These are phyloP conservation scores for Chaetoceros muelleri DNA, from an alignment of 108 stramenopile species.

Conservation along the genomic window DNA sequence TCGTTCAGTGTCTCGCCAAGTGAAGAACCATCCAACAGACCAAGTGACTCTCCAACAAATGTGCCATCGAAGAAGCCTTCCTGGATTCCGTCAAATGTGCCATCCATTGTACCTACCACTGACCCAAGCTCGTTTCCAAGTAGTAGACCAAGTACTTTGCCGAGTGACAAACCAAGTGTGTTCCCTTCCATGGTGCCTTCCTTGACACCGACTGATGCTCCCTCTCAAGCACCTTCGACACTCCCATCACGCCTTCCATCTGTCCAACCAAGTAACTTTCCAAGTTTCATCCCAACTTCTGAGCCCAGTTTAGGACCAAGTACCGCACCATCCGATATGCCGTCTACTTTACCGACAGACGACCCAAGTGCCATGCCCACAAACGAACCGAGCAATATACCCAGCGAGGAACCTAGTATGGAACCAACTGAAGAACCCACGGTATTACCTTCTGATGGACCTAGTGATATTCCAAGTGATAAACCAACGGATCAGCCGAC, in stretches of 20 bases:
- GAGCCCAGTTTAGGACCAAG: not conserved
- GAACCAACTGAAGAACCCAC: not conserved
- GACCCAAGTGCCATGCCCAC: not conserved
- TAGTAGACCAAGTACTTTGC: not conserved
- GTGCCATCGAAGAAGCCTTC: not conserved
- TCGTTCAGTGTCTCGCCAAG: no score
- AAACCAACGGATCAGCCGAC: not conserved
- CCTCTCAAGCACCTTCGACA: not conserved
- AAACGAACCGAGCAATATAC: not conserved
- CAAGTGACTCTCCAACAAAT: no score
- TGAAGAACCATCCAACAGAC: no score
- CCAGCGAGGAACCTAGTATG: not conserved
- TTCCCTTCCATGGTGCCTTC: slow-evolving; percentile 2
- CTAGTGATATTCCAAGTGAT: not conserved
- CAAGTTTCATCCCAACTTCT: not conserved
- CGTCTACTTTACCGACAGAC: not conserved
- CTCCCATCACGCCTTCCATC: not conserved
- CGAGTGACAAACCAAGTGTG: not conserved
- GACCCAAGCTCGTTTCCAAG: not conserved
- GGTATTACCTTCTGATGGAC: not conserved
- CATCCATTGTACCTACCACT: not conserved
- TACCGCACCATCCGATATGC: not conserved
- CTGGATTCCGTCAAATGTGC: not conserved
- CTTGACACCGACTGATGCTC: not conserved
- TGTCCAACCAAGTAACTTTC: not conserved